These are phyloP conservation scores for Solanum virginianum DNA, from an alignment of 257 asterid species.

Conservation along the genomic window DNA sequence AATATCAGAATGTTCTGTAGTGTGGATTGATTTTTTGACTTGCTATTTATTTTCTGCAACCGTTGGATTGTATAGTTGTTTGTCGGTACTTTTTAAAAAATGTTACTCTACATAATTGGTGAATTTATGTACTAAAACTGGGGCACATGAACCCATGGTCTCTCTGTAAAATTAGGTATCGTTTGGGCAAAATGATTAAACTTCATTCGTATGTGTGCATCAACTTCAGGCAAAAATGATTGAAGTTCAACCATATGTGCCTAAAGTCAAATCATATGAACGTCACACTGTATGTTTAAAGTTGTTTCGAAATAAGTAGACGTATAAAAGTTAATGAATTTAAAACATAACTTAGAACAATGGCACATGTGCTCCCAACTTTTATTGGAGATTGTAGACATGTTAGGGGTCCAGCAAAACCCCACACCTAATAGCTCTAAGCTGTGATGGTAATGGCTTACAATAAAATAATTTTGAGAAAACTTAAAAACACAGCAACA, in stretches of 20 bases:
- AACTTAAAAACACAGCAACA: too few relatives aligned
- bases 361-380: background rate
- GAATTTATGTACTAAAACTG: too few relatives aligned
- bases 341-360: background rate
- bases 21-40: background rate
- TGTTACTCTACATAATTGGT: background rate
- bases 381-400: background rate
- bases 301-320: background rate
- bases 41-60: background rate
- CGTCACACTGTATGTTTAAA: background rate
- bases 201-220: background rate
- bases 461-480: too few relatives aligned
- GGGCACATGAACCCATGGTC: too few relatives aligned
- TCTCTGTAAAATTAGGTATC: too few relatives aligned
- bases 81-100: background rate
- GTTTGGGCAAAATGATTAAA: too few relatives aligned
- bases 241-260: background rate
- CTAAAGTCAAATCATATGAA: background rate
- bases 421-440: background rate
- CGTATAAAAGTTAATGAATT: too few relatives aligned
- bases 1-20: background rate
- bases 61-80: background rate
- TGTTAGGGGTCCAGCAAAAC: background rate
- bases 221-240: background rate
- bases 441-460: background rate